These are phyloP conservation scores for Talaromyces sp. DNA, from an alignment of 2,329 filamentous ascomycete species.

Conservation along the genomic window DNA sequence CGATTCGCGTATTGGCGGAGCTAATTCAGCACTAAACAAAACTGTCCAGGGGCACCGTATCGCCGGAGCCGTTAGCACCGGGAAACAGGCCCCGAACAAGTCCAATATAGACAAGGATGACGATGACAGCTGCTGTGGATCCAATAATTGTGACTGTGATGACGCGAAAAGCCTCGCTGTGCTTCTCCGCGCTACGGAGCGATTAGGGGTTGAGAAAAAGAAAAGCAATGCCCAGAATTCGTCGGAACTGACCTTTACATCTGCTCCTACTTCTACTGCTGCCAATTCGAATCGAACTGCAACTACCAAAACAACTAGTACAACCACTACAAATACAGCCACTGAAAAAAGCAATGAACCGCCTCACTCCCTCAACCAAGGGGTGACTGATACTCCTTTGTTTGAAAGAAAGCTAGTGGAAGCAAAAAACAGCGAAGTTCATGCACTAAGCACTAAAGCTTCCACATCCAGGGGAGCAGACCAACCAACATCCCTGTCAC, in stretches of 20 bases:
- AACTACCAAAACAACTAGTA: not conserved
- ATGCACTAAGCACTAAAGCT: slow-evolving; percentile 9
- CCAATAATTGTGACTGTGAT: slow-evolving; percentile 13
- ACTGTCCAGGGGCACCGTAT: not conserved
- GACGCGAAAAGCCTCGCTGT: slow-evolving; percentile 21
- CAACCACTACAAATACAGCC: not conserved
- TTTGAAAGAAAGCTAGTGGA: slow-evolving; percentile 7
- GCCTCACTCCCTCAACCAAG: slow-evolving; percentile 20
- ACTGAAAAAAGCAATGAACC: not conserved
- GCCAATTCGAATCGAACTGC: not conserved
- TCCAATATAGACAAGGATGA: slow-evolving; percentile 6
- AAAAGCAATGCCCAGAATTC: not conserved
- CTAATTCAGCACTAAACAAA: slow-evolving; percentile 6
- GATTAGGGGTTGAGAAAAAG: slow-evolving; percentile 12
- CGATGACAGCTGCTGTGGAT: slow-evolving; percentile 15
- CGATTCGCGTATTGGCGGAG: not conserved
- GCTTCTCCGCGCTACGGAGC: slow-evolving; percentile 18
- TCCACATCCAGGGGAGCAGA: not conserved
- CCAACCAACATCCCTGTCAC: not conserved
- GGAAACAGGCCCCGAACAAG: not conserved
- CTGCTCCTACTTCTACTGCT: not conserved
- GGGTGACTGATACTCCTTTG: slow-evolving; percentile 19
- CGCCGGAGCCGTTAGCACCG: not conserved
- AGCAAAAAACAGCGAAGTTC: slow-evolving; percentile 1
- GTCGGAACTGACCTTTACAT: not conserved